These are phyloP conservation scores for Phytophthora hybrid DNA, from an alignment of 352 stramenopile species.

Conservation along the genomic window DNA sequence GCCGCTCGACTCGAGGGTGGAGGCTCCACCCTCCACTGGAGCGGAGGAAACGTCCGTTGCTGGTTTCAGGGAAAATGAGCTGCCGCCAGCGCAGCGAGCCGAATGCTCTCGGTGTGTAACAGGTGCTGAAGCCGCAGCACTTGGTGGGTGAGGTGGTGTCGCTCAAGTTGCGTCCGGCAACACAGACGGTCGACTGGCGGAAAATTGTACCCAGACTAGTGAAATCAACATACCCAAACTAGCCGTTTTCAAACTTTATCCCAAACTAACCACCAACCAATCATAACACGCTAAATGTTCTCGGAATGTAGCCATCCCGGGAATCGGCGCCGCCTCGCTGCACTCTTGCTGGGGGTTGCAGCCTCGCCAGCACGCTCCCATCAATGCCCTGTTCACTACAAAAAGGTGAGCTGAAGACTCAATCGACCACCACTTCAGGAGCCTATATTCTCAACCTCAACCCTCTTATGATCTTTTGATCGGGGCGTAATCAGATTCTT, in stretches of 20 bases:
- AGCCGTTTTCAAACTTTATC: neutral
- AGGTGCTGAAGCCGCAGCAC: slow-evolving; percentile 10
- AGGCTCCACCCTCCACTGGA: too few species aligned
- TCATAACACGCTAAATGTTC: neutral
- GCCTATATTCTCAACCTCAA: too few species aligned
- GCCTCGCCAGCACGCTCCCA: neutral
- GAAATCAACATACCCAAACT: too few species aligned
- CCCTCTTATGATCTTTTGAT: too few species aligned
- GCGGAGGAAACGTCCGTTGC: slow-evolving; percentile 12
- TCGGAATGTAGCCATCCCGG: slow-evolving; percentile 2
- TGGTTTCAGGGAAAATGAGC: slow-evolving; percentile 35
- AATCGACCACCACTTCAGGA: too few species aligned
- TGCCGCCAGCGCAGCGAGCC: slow-evolving; percentile 2
- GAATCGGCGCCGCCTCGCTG: neutral
- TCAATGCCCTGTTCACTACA: neutral
- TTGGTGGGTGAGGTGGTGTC: neutral
- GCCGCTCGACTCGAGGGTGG: too few species aligned
- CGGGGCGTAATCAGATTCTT: slow-evolving; percentile 23
- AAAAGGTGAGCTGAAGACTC: too few species aligned
- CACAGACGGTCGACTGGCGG: too few species aligned
- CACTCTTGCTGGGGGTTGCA: too few species aligned
- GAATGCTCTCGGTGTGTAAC: slow-evolving; percentile 11
- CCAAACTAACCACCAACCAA: neutral
- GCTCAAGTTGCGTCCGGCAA: too few species aligned
- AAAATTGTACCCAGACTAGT: too few species aligned